A percentile compares a stretch with the other conserved stretches of the same genome.
These are phyloP conservation scores for Elsinoe fawcettii DNA, from an alignment of 2,329 filamentous ascomycete species.

Conservation along the genomic window DNA sequence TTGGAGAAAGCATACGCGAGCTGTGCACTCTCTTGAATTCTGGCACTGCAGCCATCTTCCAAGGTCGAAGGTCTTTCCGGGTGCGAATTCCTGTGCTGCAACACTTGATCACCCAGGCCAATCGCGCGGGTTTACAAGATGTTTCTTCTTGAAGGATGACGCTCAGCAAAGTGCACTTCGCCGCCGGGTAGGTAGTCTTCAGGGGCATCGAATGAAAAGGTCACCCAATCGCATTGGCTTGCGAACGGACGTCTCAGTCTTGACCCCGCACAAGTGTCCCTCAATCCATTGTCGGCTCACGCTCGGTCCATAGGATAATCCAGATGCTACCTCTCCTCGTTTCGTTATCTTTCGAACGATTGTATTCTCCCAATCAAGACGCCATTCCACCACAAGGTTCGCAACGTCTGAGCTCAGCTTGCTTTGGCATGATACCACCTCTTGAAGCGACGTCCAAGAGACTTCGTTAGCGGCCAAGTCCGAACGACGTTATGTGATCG, in stretches of 20 bases:
- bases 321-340: background rate
- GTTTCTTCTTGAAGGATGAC: no score
- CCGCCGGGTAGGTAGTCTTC: no score
- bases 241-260: background rate
- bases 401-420: background rate
- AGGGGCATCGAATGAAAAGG: background rate
- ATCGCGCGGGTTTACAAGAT: no score
- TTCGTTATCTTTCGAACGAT: background rate
- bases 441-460: background rate
- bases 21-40: no score
- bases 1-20: no score
- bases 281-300: background rate
- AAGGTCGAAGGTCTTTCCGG: no score
- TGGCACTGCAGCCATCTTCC: no score
- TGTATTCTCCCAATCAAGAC: background rate
- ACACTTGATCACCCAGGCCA: no score
- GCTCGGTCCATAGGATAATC: background rate
- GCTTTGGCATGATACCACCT: background rate
- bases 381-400: background rate
- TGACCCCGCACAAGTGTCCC: background rate
- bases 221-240: background rate
- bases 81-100: no score
- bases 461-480: conserved; percentile 2
- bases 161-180: no score
- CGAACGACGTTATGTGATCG: conserved; percentile 11